Percentiles rank a stretch among this genome's conserved stretches.
Evolutionary conservation across 441 rosid genomes (phyloP).

Genomic region (Biscutella auriculata): DNA sequence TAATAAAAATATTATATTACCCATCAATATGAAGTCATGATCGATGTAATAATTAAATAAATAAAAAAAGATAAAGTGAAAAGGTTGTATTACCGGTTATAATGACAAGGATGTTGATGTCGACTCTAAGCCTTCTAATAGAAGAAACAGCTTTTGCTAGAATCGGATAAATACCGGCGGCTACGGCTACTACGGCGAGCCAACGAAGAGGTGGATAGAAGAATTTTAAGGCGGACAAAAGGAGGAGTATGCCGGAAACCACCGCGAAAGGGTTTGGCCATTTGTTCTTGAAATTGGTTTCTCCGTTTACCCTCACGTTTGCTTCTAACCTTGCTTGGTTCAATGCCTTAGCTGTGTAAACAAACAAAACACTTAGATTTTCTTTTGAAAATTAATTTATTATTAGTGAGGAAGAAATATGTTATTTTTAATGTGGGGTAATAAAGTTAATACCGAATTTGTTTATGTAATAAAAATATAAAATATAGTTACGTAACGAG

Average conservation of each 20-base stretch:
- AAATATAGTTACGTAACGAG: too few species aligned
- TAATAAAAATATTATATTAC: not conserved
- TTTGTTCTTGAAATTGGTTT: constrained; percentile 35
- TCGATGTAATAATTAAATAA: not conserved
- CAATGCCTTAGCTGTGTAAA: constrained; percentile 72
- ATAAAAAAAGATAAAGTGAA: not conserved
- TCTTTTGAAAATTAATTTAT: too few species aligned
- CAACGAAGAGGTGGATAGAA: constrained; percentile 48
- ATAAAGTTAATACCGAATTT: too few species aligned
- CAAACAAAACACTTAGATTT: too few species aligned
- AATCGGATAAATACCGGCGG: constrained; percentile 46
- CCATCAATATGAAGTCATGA: not conserved
- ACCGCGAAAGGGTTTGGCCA: constrained; percentile 84
- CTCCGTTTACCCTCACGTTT: constrained; percentile 49
- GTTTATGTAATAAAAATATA: too few species aligned
- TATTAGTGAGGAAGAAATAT: too few species aligned
- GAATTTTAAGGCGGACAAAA: constrained; percentile 43
- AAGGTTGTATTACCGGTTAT: constrained; percentile 49
- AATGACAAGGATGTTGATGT: constrained; percentile 52
- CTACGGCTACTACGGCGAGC: constrained; percentile 66
- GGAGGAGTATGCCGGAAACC: constrained; percentile 46
- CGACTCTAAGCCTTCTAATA: constrained; percentile 36
- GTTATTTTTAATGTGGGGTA: too few species aligned
- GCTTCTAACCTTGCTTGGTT: constrained; percentile 82
- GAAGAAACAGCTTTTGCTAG: constrained; percentile 39